phyloP scores from a whole-genome alignment of 371 early-diverging fungal species.

The Mortierella sp. region DNA sequence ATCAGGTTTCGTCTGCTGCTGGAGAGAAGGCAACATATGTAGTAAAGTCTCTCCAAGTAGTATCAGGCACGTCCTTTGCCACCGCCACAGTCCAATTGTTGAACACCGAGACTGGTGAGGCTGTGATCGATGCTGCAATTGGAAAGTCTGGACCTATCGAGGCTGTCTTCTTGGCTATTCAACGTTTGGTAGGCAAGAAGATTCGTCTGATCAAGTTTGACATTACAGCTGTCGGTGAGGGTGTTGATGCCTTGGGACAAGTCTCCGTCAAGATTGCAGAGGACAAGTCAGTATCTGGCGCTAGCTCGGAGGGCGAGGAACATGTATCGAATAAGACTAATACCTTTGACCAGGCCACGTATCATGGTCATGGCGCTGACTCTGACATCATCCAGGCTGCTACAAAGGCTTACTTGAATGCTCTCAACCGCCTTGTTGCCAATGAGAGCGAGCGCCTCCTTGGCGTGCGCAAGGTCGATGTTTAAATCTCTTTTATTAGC shows the following conservation, averaged over 20 bases:
- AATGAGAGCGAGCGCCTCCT: constrained; percentile 58
- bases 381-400: constrained; percentile 87
- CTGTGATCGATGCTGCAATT: constrained; percentile 80
- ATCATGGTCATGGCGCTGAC: constrained; percentile 81
- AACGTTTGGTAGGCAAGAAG: constrained; percentile 77
- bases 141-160: constrained; percentile 87
- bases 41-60: constrained; percentile 78
- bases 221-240: constrained; percentile 87
- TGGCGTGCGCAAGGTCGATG: constrained; percentile 62
- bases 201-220: constrained; percentile 81
- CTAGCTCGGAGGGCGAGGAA: constrained; percentile 16
- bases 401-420: constrained; percentile 88
- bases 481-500: constrained; percentile 28
- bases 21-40: constrained; percentile 61
- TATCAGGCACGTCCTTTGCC: constrained; percentile 78
- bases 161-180: constrained; percentile 87
- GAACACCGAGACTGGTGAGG: constrained; percentile 58
- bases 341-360: constrained; percentile 60
- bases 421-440: constrained; percentile 80
- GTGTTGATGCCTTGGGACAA: constrained; percentile 88
- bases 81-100: constrained; percentile 83
- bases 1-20: constrained; percentile 62
- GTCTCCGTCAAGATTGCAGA: constrained; percentile 82
- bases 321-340: not conserved
- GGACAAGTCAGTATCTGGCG: constrained; percentile 16